Evolutionary conservation across 768 basidiomycete genomes (phyloP), one percentile per base, ranked within the genome.

Genomic region (Suillus decipiens): DNA sequence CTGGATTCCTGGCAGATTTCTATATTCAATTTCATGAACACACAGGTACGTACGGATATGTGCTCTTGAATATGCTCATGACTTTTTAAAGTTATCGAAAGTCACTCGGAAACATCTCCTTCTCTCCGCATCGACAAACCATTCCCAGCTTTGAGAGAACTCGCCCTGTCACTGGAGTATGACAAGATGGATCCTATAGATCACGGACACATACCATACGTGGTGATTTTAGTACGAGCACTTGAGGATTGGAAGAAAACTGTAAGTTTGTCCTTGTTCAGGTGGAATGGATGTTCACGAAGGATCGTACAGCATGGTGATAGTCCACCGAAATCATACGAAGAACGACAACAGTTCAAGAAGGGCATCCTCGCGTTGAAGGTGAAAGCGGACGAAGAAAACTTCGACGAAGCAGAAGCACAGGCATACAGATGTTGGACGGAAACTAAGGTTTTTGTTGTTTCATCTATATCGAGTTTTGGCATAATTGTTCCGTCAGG

Each of bases 321-420:
- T 19, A 76, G 78, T 1, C 78, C 83, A 12, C 87, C 79, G 53
- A 80, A 76, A 76, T 86, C 73, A 36, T 77, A 72, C 39, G 81
- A 80, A 1, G 92, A 97, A 68, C 87, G 90, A 69, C 82, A 89
- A 64, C 86, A 83, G 34, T 96, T 98, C 82, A 95, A 95, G 71
- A 77, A 83, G 39, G 61, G 60, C 3, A 77, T 99, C 50, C 75
- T 80, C n/a, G 77, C 78, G 1, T 84, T 89, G 81, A 87, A 88
- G 69, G 71, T 83, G 62, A 94, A 93, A 69, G 68, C 77, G 0
- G 97, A 99, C 71, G 95, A 99, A 72, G 97, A 99, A 80, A 99
- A 99, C 77, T 95, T 95, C 72, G 96, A 97, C 64, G 96, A 99
- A 75, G 96, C 96, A 2, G 85, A 90, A 70, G 82, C 89, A 8